These are phyloP conservation scores for Candolleomyces efflorescens DNA, from an alignment of 768 basidiomycete species.

Conservation along the genomic window DNA sequence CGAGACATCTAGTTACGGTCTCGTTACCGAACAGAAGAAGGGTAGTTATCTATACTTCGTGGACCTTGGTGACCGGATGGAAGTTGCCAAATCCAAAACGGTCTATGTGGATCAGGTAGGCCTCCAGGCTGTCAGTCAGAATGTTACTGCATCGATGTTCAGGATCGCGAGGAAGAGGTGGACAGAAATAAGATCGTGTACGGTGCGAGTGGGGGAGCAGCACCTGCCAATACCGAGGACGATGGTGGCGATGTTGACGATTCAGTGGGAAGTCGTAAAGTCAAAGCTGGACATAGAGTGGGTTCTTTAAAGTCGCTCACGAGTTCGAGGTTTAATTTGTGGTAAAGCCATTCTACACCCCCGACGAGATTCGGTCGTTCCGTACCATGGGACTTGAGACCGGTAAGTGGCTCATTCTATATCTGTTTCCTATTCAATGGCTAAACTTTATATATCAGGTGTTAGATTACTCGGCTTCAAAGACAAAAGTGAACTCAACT, in stretches of 20 bases:
- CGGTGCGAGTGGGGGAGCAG: conserved; percentile 36
- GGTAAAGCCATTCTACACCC: conserved; percentile 73
- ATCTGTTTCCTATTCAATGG: background rate
- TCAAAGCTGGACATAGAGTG: conserved; percentile 52
- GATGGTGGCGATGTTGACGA: conserved; percentile 36
- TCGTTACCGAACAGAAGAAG: conserved; percentile 86
- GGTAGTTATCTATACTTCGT: conserved; percentile 80
- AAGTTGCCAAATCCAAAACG: conserved; percentile 67
- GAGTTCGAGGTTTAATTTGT: conserved; percentile 2
- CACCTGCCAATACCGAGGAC: conserved; percentile 30
- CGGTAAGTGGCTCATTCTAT: conserved; percentile 36
- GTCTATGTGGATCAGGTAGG: conserved; percentile 74
- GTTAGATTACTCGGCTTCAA: conserved; percentile 95
- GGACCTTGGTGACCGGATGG: conserved; percentile 73
- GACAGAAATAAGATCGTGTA: conserved; percentile 43
- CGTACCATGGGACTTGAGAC: conserved; percentile 78
- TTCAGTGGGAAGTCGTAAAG: conserved; percentile 33
- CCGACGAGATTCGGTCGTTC: conserved; percentile 80
- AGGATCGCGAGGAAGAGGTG: conserved; percentile 45
- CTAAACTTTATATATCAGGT: conserved; percentile 36
- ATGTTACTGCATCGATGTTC: background rate
- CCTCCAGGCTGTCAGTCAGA: background rate
- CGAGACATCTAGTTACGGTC: conserved; percentile 59
- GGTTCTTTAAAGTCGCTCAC: background rate
- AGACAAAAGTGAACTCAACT: conserved; percentile 56